These are phyloP conservation scores for Trametes pubescens DNA, from an alignment of 1,284 basidiomycete genomes.

Conservation along the genomic window DNA sequence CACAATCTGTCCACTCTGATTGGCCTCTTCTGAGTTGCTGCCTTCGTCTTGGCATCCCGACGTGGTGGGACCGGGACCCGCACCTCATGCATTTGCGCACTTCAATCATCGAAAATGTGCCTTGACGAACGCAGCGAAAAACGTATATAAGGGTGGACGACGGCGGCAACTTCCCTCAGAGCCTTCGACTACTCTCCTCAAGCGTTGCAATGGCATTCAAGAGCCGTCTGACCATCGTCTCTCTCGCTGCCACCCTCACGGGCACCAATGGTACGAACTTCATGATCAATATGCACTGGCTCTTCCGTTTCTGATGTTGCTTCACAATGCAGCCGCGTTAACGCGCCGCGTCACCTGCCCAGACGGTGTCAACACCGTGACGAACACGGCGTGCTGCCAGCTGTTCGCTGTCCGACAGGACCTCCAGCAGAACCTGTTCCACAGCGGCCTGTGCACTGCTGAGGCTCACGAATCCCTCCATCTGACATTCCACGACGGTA, in stretches of 20 bases:
- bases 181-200: not conserved
- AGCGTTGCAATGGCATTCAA: conserved; percentile 13
- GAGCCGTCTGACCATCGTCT: conserved; percentile 11
- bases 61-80: not conserved
- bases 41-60: not conserved
- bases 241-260: conserved; percentile 7
- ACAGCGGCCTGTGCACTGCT: conserved; percentile 20
- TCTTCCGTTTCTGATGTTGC: not conserved
- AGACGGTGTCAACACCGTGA: conserved; percentile 18
- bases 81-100: not conserved
- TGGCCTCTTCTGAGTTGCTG: not conserved
- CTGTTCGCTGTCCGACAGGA: conserved; percentile 20
- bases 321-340: conserved; percentile 2
- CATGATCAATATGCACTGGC: too few relatives aligned
- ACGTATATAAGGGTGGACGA: too few relatives aligned
- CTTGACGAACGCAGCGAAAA: not conserved
- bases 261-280: conserved; percentile 10
- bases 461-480: conserved; percentile 23
- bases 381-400: conserved; percentile 21
- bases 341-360: conserved; percentile 18
- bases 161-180: too few relatives aligned
- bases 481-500: conserved; percentile 22
- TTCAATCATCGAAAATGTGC: not conserved
- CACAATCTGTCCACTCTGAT: not conserved
- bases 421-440: conserved; percentile 21